Base-by-base conservation (phyloP, 208 protist genomes). In the Wallacemonas sp. region DNA sequence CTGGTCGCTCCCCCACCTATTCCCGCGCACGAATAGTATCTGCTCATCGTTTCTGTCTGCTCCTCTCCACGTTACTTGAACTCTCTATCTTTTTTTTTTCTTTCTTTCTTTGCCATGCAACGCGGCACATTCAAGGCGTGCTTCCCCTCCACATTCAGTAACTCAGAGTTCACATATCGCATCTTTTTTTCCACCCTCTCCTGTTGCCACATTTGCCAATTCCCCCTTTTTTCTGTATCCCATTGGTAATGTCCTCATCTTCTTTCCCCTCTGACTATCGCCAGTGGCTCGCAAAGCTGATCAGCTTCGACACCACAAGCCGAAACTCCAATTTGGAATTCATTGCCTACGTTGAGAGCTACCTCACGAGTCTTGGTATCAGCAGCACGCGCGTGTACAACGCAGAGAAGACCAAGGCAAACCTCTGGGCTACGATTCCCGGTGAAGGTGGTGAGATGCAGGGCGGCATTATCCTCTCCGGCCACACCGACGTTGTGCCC, bases 401-500 rank as follows among this genome's bases (percentile, higher is more conserved):
- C 46, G 66, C 80, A 39, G 56, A 54, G 11, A 63, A 53, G 26
- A 79, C 64, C 15, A 70, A 90, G 44, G 77, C 77, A 14, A 87
- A 84, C 47, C 66, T 90, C 38, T 80, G 74, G 38, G 81, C 77
- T 17, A 88, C 81, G 51, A 66, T 91, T 39, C 79, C 81, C 0
- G 75, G 58, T 5, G 55, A 46, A 12, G 66, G 65, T 46, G 82
- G 80, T 46, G 55, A 59, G 24, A 74, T 66, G 60, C 66, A 79
- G 19, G 75, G 80, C 63, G 74, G 84, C 55, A 74, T 87, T 42
- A 77, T 82, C 47, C 28, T 85, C 28, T 82, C 68, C 27, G 84
- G 80, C 33, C 75, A 87, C 72, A 88, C 74, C 5, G 81, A 91
- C 58, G 81, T 91, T 31, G 85, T 91, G 62, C 79, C 85, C 19